Percentiles rank a stretch among this genome's conserved stretches.
These are phyloP conservation scores for Parietaria judaica DNA, from an alignment of 306 rosid genomes.

Conservation along the genomic window DNA sequence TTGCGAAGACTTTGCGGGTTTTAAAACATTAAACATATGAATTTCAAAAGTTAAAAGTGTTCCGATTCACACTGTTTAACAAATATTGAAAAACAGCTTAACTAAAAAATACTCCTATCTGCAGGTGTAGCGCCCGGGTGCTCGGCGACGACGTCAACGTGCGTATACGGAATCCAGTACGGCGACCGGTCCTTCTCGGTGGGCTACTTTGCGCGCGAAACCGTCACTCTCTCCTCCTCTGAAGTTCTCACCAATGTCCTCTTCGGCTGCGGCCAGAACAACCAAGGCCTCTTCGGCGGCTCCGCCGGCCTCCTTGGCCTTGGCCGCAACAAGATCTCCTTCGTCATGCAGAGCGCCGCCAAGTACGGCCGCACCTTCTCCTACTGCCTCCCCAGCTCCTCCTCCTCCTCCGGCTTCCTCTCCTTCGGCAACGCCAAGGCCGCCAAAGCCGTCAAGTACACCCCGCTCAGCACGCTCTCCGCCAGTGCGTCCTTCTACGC, in stretches of 20 bases:
- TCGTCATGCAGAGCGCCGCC: slow-evolving; percentile 50
- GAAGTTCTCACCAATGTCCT: slow-evolving; percentile 29
- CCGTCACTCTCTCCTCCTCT: slow-evolving; percentile 16
- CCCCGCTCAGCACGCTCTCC: slow-evolving; percentile 33
- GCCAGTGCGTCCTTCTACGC: slow-evolving; percentile 34
- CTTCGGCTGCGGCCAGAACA: slow-evolving; percentile 74
- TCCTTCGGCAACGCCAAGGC: slow-evolving; percentile 25
- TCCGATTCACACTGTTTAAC: too few relatives aligned
- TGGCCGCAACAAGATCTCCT: slow-evolving; percentile 55
- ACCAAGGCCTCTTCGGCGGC: slow-evolving; percentile 45
- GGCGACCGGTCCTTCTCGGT: slow-evolving; percentile 45
- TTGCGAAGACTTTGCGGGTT: too few relatives aligned
- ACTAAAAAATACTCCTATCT: not conserved
- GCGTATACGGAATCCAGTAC: slow-evolving; percentile 37
- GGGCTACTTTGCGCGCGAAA: slow-evolving; percentile 50
- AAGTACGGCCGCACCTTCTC: slow-evolving; percentile 48
- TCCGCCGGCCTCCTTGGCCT: slow-evolving; percentile 68
- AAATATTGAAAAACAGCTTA: too few relatives aligned
- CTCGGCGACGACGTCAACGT: slow-evolving; percentile 19
- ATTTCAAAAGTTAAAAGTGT: too few relatives aligned
- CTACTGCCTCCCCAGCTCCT: slow-evolving; percentile 62
- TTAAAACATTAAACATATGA: too few relatives aligned
- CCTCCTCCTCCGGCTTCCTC: slow-evolving; percentile 47
- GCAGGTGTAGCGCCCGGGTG: slow-evolving; percentile 18
- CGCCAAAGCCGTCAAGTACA: slow-evolving; percentile 27